A percentile compares a stretch with the other conserved stretches of the same genome.
These are phyloP conservation scores for Mrakia hoshinonis DNA, from an alignment of 768 basidiomycete species.

Conservation along the genomic window DNA sequence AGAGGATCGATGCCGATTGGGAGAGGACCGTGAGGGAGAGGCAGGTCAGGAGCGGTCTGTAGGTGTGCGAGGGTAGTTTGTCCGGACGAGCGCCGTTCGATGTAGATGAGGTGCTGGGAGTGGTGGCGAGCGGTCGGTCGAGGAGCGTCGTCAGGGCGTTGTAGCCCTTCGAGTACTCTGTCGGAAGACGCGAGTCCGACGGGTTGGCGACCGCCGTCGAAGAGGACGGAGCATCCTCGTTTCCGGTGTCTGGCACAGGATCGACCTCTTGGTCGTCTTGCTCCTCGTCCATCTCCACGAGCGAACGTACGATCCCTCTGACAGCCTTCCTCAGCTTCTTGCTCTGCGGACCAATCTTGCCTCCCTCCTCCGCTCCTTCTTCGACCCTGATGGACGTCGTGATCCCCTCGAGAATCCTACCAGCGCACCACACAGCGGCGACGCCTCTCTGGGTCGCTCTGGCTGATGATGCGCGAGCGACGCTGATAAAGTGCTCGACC, in stretches of 20 bases:
- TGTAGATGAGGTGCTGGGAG: conserved; percentile 29
- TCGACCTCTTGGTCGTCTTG: conserved; percentile 40
- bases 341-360: conserved; percentile 28
- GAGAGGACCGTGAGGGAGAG: conserved; percentile 68
- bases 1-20: conserved; percentile 60
- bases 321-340: conserved; percentile 33
- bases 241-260: conserved; percentile 27
- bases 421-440: conserved; percentile 77
- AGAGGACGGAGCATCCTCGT: conserved; percentile 29
- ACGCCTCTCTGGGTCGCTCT: conserved; percentile 45
- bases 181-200: conserved; percentile 41
- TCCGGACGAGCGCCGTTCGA: conserved; percentile 33
- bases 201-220: not conserved
- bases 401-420: conserved; percentile 65
- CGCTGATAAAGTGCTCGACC: conserved; percentile 69
- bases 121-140: conserved; percentile 38
- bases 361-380: conserved; percentile 14
- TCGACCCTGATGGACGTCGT: conserved; percentile 34
- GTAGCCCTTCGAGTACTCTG: conserved; percentile 63
- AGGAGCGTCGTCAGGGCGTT: conserved; percentile 51
- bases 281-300: conserved; percentile 65
- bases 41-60: conserved; percentile 60
- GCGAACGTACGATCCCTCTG: conserved; percentile 36
- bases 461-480: conserved; percentile 50
- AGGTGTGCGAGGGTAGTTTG: not conserved